phyloP scores from a whole-genome alignment of 2,329 filamentous ascomycete genomes.

The Ascosphaera pollenicola region DNA sequence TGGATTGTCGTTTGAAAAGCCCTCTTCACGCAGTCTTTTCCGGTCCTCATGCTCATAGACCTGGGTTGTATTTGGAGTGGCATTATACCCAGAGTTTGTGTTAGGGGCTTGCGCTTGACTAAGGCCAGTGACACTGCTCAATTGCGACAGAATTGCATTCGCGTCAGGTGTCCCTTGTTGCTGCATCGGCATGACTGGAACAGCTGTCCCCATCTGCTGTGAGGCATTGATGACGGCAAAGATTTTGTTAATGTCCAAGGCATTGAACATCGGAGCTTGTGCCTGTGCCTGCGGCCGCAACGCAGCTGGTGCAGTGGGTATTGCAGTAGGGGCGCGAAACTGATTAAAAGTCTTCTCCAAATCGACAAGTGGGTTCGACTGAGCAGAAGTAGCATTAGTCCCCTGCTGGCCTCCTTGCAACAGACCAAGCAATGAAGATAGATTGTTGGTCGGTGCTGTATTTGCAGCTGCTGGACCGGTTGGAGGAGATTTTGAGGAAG shows the following conservation, averaged over 20 bases:
- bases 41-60: constrained; percentile 20
- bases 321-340: constrained; percentile 14
- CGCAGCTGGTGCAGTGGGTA: constrained; percentile 8
- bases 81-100: not conserved
- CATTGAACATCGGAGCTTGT: constrained; percentile 9
- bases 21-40: constrained; percentile 16
- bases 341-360: constrained; percentile 17
- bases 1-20: constrained; percentile 8
- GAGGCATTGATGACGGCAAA: constrained; percentile 17
- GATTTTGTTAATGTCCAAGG: constrained; percentile 17
- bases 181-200: constrained; percentile 6
- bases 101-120: constrained; percentile 6
- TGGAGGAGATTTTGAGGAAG: constrained; percentile 8
- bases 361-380: constrained; percentile 10
- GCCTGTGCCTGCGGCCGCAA: constrained; percentile 10
- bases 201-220: constrained; percentile 15
- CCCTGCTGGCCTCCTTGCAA: constrained; percentile 15
- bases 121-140: constrained; percentile 15
- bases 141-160: constrained; percentile 5
- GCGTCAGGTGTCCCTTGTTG: constrained; percentile 5
- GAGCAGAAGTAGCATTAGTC: constrained; percentile 12
- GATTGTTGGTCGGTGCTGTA: constrained; percentile 11
- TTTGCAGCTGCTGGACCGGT: constrained; percentile 7
- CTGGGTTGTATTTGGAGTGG: constrained; percentile 7
- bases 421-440: constrained; percentile 19